These are phyloP conservation scores for Manihot esculenta DNA, from an alignment of 441 rosid genomes.

Conservation along the genomic window DNA sequence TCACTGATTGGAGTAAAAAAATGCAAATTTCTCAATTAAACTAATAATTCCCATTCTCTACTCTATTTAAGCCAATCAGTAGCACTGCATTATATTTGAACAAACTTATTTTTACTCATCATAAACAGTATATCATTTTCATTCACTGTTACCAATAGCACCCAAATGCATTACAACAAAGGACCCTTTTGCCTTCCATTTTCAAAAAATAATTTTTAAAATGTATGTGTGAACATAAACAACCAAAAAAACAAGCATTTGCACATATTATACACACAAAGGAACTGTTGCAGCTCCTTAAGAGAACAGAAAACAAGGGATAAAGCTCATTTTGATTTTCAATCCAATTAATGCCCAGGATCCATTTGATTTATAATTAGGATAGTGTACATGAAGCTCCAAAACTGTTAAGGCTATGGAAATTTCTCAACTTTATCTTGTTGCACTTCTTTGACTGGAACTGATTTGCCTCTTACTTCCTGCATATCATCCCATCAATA, in stretches of 20 bases:
- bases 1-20: no score
- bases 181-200: background rate
- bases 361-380: background rate
- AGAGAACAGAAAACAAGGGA: slow-evolving; percentile 14
- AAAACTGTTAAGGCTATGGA: slow-evolving; percentile 1
- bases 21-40: no score
- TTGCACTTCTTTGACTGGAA: background rate
- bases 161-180: background rate
- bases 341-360: background rate
- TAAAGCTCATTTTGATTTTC: slow-evolving; percentile 2
- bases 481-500: slow-evolving; percentile 17
- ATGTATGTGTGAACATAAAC: background rate
- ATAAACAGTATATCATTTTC: no score
- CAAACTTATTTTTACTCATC: background rate
- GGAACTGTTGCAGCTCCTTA: slow-evolving; percentile 23
- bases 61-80: no score
- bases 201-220: background rate
- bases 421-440: slow-evolving; percentile 17
- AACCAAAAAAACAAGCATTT: background rate
- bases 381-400: slow-evolving; percentile 18
- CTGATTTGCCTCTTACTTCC: slow-evolving; percentile 31
- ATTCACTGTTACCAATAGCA: background rate
- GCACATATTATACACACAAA: slow-evolving; percentile 22
- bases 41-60: no score
- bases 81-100: no score